These are phyloP conservation scores for Candida nonsorbophila DNA, from an alignment of 805 yeast genomes.

Conservation along the genomic window DNA sequence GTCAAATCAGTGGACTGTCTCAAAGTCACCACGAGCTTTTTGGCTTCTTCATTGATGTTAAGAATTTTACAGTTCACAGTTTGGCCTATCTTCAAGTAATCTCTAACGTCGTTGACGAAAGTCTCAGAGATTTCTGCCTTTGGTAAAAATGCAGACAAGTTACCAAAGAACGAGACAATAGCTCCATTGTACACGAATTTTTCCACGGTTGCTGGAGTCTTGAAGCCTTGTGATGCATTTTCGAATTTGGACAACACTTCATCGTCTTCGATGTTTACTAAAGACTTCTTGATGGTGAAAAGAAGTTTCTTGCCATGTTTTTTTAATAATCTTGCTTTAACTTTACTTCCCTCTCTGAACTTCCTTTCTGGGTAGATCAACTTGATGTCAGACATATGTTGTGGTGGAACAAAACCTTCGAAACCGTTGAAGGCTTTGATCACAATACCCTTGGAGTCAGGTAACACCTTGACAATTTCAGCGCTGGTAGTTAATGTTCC, in stretches of 20 bases:
- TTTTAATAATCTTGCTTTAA: conserved; percentile 66
- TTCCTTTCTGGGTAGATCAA: conserved; percentile 88
- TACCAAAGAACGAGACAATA: conserved; percentile 77
- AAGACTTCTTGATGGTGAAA: conserved; percentile 77
- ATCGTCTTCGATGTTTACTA: conserved; percentile 62
- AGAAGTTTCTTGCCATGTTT: conserved; percentile 46
- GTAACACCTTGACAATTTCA: conserved; percentile 50
- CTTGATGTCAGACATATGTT: conserved; percentile 80
- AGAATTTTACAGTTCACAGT: conserved; percentile 67
- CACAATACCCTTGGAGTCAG: conserved; percentile 58
- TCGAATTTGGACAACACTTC: conserved; percentile 39
- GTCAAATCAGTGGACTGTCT: conserved; percentile 54
- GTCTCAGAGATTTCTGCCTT: conserved; percentile 87
- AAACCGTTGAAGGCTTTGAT: conserved; percentile 63
- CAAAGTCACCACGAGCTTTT: conserved; percentile 67
- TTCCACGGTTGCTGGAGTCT: conserved; percentile 70
- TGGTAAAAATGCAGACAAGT: conserved; percentile 75
- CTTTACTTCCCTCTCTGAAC: conserved; percentile 78
- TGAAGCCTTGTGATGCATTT: conserved; percentile 39
- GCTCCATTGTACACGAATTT: conserved; percentile 74
- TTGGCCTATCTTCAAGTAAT: conserved; percentile 78
- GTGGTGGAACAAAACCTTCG: conserved; percentile 67
- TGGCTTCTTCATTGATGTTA: conserved; percentile 46
- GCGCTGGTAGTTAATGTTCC: conserved; percentile 59
- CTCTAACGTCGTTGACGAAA: conserved; percentile 69